phyloP scores from a whole-genome alignment of 2,329 filamentous ascomycete genomes.

The Colletotrichum sp. region DNA sequence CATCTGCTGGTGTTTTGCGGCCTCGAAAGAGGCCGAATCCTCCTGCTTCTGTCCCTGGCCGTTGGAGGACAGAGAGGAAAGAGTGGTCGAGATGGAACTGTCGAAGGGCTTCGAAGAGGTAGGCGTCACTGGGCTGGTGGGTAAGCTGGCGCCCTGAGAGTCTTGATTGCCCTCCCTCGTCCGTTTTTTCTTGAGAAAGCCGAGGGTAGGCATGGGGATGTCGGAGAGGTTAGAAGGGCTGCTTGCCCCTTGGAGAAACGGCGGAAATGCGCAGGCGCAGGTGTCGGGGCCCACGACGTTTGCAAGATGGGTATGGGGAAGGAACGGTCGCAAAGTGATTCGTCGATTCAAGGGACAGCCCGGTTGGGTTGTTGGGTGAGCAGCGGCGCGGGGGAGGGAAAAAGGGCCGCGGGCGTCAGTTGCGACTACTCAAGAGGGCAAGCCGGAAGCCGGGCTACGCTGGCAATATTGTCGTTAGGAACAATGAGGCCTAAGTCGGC shows the following conservation, averaged over 20 bases:
- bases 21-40: constrained; percentile 16
- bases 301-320: constrained; percentile 12
- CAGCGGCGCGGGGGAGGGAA: not conserved
- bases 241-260: constrained; percentile 10
- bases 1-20: constrained; percentile 34
- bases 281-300: constrained; percentile 18
- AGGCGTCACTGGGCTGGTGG: constrained; percentile 67
- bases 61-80: constrained; percentile 24
- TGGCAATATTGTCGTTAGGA: constrained; percentile 15
- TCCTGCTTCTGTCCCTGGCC: constrained; percentile 19
- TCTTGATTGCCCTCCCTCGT: constrained; percentile 87
- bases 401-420: not conserved
- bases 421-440: not conserved
- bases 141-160: constrained; percentile 69
- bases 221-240: constrained; percentile 30
- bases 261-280: constrained; percentile 7
- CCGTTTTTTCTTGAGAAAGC: constrained; percentile 98
- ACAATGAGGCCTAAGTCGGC: constrained; percentile 10
- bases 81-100: constrained; percentile 26
- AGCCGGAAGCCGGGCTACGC: not conserved
- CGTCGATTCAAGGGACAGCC: constrained; percentile 18
- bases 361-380: constrained; percentile 2
- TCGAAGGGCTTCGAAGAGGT: constrained; percentile 59
- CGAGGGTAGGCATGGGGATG: constrained; percentile 84
- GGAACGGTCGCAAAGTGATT: constrained; percentile 17